Conservation (phyloP, 306 rosid species). For the Ammopiptanthus mongolicus region DNA sequence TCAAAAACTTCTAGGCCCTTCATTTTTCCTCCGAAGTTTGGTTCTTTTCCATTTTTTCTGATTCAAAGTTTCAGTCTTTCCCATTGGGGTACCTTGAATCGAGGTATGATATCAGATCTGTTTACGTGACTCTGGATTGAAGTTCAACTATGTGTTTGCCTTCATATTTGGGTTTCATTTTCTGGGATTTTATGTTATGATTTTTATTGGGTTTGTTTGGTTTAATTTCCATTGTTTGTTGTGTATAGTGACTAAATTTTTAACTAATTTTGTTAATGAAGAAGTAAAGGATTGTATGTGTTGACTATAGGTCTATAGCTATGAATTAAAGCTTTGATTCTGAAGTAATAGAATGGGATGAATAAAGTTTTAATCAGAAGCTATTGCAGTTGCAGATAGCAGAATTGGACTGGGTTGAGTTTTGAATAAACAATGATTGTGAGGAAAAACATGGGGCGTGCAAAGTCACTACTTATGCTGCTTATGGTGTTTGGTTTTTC, state of each 20-base stretch:
- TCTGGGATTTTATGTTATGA: neutral
- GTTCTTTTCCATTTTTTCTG: neutral
- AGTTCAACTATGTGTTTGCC: neutral
- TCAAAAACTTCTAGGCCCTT: neutral
- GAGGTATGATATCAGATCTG: constrained; percentile 38
- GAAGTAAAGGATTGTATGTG: neutral
- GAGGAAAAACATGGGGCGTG: constrained; percentile 65
- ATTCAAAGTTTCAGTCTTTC: constrained; percentile 5
- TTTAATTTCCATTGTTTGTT: constrained; percentile 11
- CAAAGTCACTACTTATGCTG: constrained; percentile 47
- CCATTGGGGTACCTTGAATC: constrained; percentile 18
- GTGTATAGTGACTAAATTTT: constrained; percentile 1
- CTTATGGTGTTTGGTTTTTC: constrained; percentile 66
- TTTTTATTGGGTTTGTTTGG: neutral
- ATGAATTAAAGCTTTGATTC: constrained; percentile 2
- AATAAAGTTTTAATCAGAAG: constrained; percentile 14
- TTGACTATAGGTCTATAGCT: neutral
- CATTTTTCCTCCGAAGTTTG: neutral
- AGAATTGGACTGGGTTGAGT: constrained; percentile 21
- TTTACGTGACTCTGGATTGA: constrained; percentile 15
- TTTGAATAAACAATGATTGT: constrained; percentile 45
- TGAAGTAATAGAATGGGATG: neutral
- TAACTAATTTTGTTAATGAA: constrained; percentile 20
- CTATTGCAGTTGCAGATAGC: constrained; percentile 5
- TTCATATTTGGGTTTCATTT: constrained; percentile 4